Base-by-base conservation (phyloP, 345 rosid genomes). In the Lepidium didymum region DNA sequence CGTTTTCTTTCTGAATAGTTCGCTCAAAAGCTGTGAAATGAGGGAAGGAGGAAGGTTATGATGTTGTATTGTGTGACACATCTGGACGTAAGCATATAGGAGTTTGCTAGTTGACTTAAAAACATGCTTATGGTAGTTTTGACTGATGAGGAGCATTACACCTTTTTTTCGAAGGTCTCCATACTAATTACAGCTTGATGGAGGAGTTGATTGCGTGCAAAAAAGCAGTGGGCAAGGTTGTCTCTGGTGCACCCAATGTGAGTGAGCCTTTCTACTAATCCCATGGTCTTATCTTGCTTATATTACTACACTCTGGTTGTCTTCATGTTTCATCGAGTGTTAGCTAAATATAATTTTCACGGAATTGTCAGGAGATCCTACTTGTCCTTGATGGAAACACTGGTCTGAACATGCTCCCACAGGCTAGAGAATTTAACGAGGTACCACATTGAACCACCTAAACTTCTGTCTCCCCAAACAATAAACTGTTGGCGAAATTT, bases 401-500 rank as follows among this genome's bases (percentile, higher is more conserved):
- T 14, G 98, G 98, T 44, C 71, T 93, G 77, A 93, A 93, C 80
- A 90, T 90, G 98, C 97, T 93, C 73, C 98, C 98, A 49, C 98
- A 93, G 76, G 98, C 98, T 61, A 86, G 98, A 77, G 98, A 93
- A 68, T 93, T 93, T 80, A 93, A 93, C 78, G 98, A 90, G 78
- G 98, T 88, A 88, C 68, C 58, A 46, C 64, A 40, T 23, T 10
- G 2, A 67, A 44, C 51, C 23, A 43, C 56, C 19, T 50, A 37
- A 45, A 57, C 31, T 62, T 61, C 34, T 51, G 62, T 33, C 50
- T 31, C 49, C 23, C 58, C 10, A 55, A 45, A 15, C 59, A 29
- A 15, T 60, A 14, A 10, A n/a, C 16, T 55, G 15, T 36, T 56
- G 21, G 42, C 40, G 29, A 21, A 41, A 45, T 21, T 52, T 60